Evolutionary conservation across 2,329 filamentous ascomycete genomes (phyloP).

Genomic region (Phoma sp.): DNA sequence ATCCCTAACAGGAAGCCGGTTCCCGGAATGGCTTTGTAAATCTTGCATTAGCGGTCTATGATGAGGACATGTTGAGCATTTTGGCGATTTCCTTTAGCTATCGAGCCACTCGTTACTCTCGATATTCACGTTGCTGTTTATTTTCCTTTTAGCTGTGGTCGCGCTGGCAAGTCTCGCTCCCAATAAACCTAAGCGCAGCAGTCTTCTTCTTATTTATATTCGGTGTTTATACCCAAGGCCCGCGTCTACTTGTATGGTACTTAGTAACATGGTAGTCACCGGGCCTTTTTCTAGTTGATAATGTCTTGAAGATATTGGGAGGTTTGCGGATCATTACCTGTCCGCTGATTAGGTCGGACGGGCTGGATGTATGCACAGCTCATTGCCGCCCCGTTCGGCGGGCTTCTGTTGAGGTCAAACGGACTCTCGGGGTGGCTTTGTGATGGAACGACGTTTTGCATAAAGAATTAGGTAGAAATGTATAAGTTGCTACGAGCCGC

Average conservation of each 20-base stretch:
- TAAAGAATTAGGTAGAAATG: slow-evolving; percentile 10
- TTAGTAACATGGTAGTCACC: not conserved
- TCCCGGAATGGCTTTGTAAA: slow-evolving; percentile 53
- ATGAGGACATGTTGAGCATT: slow-evolving; percentile 31
- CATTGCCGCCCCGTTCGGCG: slow-evolving; percentile 8
- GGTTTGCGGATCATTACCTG: slow-evolving; percentile 18
- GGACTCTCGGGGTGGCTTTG: slow-evolving; percentile 14
- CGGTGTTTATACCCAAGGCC: slow-evolving; percentile 28
- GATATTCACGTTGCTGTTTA: slow-evolving; percentile 12
- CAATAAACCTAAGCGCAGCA: not conserved
- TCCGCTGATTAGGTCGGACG: slow-evolving; percentile 30
- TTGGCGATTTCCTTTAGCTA: slow-evolving; percentile 17
- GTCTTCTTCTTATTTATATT: slow-evolving; percentile 17
- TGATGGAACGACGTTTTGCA: slow-evolving; percentile 8
- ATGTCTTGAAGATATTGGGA: slow-evolving; percentile 36
- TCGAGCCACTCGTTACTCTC: slow-evolving; percentile 14
- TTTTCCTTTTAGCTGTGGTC: slow-evolving; percentile 14
- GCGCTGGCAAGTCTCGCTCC: slow-evolving; percentile 4
- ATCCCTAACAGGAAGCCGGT: slow-evolving; percentile 55
- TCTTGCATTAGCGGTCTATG: slow-evolving; percentile 15
- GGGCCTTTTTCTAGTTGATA: slow-evolving; percentile 24
- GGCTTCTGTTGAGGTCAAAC: not conserved
- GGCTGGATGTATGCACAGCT: slow-evolving; percentile 12
- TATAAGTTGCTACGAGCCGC: not conserved
- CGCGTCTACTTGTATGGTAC: not conserved